Evolutionary conservation across 805 yeast genomes (phyloP).

Genomic region (Huiozyma naganishii): DNA sequence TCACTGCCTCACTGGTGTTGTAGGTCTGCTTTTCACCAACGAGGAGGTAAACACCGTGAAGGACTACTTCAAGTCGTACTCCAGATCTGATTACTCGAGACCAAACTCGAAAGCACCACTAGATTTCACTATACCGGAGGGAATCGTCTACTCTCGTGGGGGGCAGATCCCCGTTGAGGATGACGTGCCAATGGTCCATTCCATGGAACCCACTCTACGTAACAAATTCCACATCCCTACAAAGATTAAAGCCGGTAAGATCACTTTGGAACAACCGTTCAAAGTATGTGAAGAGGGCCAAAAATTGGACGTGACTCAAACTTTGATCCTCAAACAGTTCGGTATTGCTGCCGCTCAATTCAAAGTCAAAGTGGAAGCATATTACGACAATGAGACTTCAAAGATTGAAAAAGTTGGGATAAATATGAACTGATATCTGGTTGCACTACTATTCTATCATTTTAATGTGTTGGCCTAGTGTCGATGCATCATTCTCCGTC

Average conservation of each 20-base stretch:
- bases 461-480: no score
- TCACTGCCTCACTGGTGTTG: conserved; percentile 57
- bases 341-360: conserved; percentile 93
- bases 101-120: conserved; percentile 80
- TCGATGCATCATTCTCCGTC: no score
- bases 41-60: conserved; percentile 83
- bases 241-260: conserved; percentile 79
- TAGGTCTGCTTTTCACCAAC: conserved; percentile 82
- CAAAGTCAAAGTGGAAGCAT: conserved; percentile 70
- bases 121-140: conserved; percentile 77
- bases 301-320: conserved; percentile 77
- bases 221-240: conserved; percentile 87
- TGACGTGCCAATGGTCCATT: conserved; percentile 93
- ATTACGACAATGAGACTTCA: conserved; percentile 53
- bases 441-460: neutral
- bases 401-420: conserved; percentile 25
- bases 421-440: conserved; percentile 21
- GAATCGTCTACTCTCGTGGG: conserved; percentile 88
- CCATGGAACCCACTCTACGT: conserved; percentile 87
- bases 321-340: conserved; percentile 83
- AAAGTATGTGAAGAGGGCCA: conserved; percentile 75
- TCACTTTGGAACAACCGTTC: conserved; percentile 63
- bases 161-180: conserved; percentile 85
- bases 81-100: conserved; percentile 76
- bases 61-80: conserved; percentile 73